phyloP scores from a whole-genome alignment of 2,329 filamentous ascomycete species.

The Fusarium tanahbumbuense region DNA sequence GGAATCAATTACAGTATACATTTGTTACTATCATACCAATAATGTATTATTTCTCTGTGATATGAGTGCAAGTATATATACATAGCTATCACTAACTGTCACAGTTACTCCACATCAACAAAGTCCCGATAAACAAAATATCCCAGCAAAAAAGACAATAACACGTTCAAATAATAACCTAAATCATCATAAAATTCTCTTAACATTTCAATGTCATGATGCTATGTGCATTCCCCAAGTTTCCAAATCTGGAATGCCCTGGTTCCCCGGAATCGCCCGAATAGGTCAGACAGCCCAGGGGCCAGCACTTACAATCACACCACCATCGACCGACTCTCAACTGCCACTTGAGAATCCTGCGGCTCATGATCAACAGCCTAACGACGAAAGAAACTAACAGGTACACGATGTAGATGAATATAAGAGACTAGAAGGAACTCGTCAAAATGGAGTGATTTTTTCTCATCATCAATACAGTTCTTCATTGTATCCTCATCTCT shows the following conservation, averaged over 20 bases:
- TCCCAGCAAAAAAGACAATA: slow-evolving; percentile 1
- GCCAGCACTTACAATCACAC: slow-evolving; percentile 34
- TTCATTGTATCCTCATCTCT: slow-evolving; percentile 8
- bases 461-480: slow-evolving; percentile 18
- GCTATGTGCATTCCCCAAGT: slow-evolving; percentile 5
- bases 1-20: neutral
- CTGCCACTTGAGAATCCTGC: slow-evolving; percentile 26
- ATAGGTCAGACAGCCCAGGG: slow-evolving; percentile 40
- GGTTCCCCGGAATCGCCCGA: slow-evolving; percentile 39
- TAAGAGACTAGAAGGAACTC: slow-evolving; percentile 28
- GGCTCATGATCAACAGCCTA: slow-evolving; percentile 15
- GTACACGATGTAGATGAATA: slow-evolving; percentile 2
- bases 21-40: neutral
- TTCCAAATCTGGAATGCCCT: slow-evolving; percentile 12
- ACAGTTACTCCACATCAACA: slow-evolving; percentile 7
- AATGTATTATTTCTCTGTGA: neutral
- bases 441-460: slow-evolving; percentile 28
- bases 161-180: neutral
- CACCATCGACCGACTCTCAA: slow-evolving; percentile 40
- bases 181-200: neutral
- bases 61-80: neutral
- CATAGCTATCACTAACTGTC: neutral
- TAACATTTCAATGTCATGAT: neutral
- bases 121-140: neutral
- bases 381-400: neutral